A percentile compares a stretch with the other conserved stretches of the same genome.
These are phyloP conservation scores for Sutorius australiensis DNA, from an alignment of 768 basidiomycete genomes.

Conservation along the genomic window DNA sequence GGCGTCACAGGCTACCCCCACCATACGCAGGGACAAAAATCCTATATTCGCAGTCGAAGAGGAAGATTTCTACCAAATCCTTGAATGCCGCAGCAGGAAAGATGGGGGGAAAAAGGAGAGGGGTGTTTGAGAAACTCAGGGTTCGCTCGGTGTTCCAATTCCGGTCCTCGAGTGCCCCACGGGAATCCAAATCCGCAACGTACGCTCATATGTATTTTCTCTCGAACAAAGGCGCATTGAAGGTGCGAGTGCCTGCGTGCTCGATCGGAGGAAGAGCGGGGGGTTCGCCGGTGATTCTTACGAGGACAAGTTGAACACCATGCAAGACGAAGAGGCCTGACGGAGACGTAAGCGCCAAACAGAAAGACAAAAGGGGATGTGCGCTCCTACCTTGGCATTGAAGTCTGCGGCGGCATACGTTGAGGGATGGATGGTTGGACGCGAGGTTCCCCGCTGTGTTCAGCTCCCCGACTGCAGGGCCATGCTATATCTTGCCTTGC, in stretches of 20 bases:
- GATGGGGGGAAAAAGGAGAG: conserved; percentile 88
- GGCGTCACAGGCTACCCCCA: conserved; percentile 92
- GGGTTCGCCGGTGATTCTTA: conserved; percentile 75
- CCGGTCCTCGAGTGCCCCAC: conserved; percentile 66
- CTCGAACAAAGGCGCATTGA: conserved; percentile 75
- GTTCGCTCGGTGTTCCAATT: conserved; percentile 71
- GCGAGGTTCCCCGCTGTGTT: conserved; percentile 74
- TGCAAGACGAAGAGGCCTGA: conserved; percentile 53
- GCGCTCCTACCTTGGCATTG: conserved; percentile 46
- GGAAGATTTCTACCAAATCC: conserved; percentile 74
- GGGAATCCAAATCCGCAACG: conserved; percentile 49
- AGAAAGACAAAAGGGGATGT: background rate
- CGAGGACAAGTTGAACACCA: conserved; percentile 64
- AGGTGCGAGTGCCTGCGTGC: conserved; percentile 76
- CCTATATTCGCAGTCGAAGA: conserved; percentile 93
- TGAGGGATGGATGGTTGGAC: conserved; percentile 69
- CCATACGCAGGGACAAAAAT: conserved; percentile 92
- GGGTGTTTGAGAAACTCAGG: conserved; percentile 86
- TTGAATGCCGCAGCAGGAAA: conserved; percentile 68
- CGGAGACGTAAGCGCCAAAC: conserved; percentile 3
- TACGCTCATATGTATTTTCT: conserved; percentile 83
- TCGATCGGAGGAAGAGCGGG: conserved; percentile 71
- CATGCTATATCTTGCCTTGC: conserved; percentile 95
- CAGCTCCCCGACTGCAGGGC: conserved; percentile 73
- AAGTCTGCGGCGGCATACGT: conserved; percentile 63